Percentiles rank a stretch among this genome's conserved stretches.
These are phyloP conservation scores for Leishmania tropica DNA, from an alignment of 208 protist species.

Conservation along the genomic window DNA sequence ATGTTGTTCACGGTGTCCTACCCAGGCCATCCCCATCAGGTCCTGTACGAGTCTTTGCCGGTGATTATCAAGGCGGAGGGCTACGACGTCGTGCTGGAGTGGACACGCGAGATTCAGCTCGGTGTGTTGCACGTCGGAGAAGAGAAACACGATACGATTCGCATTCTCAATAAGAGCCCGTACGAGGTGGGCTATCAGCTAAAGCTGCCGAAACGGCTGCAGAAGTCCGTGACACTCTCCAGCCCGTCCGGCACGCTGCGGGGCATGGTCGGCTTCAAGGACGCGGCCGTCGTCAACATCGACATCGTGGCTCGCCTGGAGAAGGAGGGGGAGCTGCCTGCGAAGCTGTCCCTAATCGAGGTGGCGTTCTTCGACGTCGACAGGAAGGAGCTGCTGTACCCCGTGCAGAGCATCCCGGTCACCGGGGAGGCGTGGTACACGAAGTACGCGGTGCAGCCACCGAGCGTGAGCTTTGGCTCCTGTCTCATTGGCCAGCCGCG, in stretches of 20 bases:
- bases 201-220: slow-evolving; percentile 72
- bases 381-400: slow-evolving; percentile 84
- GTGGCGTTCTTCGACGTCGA: slow-evolving; percentile 83
- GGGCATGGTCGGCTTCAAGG: slow-evolving; percentile 86
- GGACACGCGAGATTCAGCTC: slow-evolving; percentile 91
- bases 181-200: slow-evolving; percentile 94
- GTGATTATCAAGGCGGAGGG: slow-evolving; percentile 90
- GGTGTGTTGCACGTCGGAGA: slow-evolving; percentile 92
- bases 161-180: slow-evolving; percentile 93
- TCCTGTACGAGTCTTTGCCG: slow-evolving; percentile 72
- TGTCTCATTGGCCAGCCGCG: slow-evolving; percentile 88
- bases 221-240: slow-evolving; percentile 65
- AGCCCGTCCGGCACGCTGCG: slow-evolving; percentile 69
- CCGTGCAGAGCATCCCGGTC: slow-evolving; percentile 79
- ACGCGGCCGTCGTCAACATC: slow-evolving; percentile 78
- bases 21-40: slow-evolving; percentile 22
- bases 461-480: slow-evolving; percentile 95
- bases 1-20: slow-evolving; percentile 75
- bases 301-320: slow-evolving; percentile 80
- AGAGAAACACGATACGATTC: slow-evolving; percentile 63
- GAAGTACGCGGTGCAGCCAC: slow-evolving; percentile 87
- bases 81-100: slow-evolving; percentile 93
- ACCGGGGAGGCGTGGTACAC: slow-evolving; percentile 91
- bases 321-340: slow-evolving; percentile 80
- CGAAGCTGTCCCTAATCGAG: slow-evolving; percentile 79